phyloP scores from a whole-genome alignment of 179 eudicot genomes.

The Vitellaria paradoxa region DNA sequence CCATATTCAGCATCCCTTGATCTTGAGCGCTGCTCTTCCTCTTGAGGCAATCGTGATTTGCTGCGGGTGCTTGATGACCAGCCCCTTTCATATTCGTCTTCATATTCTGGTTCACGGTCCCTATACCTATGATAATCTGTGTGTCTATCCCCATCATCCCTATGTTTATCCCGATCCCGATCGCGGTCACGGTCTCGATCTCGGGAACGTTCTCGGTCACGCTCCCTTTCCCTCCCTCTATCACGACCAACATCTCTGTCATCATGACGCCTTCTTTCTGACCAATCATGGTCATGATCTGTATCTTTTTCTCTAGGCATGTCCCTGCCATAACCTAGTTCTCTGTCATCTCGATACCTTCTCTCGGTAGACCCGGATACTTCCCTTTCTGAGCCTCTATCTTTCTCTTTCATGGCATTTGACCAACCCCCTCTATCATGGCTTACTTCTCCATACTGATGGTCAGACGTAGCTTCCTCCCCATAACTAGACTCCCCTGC shows the following conservation, averaged over 20 bases:
- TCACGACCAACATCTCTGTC: slow-evolving; percentile 56
- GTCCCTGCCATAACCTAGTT: slow-evolving; percentile 46
- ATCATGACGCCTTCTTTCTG: slow-evolving; percentile 63
- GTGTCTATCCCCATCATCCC: slow-evolving; percentile 66
- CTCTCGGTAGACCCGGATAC: slow-evolving; percentile 72
- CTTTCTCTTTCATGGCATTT: slow-evolving; percentile 56
- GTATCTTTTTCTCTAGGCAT: slow-evolving; percentile 61
- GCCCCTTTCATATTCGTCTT: slow-evolving; percentile 78
- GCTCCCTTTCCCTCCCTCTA: slow-evolving; percentile 50
- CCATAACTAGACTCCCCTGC: slow-evolving; percentile 86
- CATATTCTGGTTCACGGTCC: slow-evolving; percentile 65
- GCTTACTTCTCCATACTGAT: slow-evolving; percentile 70
- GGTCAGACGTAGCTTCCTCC: slow-evolving; percentile 85
- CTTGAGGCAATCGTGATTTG: slow-evolving; percentile 48
- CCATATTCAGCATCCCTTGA: slow-evolving; percentile 83
- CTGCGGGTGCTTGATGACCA: slow-evolving; percentile 69
- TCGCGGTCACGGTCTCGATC: slow-evolving; percentile 51
- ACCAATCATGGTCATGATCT: slow-evolving; percentile 69
- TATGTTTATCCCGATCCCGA: slow-evolving; percentile 40
- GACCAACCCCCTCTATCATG: slow-evolving; percentile 60
- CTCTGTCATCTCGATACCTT: slow-evolving; percentile 74
- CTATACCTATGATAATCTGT: slow-evolving; percentile 62
- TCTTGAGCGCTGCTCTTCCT: slow-evolving; percentile 65
- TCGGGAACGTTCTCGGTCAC: slow-evolving; percentile 48
- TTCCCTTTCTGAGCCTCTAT: slow-evolving; percentile 63